These are phyloP conservation scores for Glycyrrhiza uralensis DNA, from an alignment of 306 rosid genomes.

Conservation along the genomic window DNA sequence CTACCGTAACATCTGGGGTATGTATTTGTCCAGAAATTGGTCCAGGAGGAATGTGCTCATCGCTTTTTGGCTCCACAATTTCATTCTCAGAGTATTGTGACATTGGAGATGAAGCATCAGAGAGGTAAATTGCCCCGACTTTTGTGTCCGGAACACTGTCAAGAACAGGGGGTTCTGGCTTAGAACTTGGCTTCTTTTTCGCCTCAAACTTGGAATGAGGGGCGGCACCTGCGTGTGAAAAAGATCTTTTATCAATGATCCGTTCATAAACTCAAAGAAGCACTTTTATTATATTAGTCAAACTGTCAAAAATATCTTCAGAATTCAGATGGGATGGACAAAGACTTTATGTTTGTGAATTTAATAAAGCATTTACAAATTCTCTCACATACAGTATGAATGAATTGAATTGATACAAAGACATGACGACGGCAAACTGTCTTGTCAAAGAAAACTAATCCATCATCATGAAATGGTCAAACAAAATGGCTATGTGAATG, in stretches of 20 bases:
- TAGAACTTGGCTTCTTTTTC: slow-evolving; percentile 48
- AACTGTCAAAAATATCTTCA: neutral
- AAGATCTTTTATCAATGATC: neutral
- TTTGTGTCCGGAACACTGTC: slow-evolving; percentile 35
- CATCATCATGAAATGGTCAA: neutral
- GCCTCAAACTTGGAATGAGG: slow-evolving; percentile 45
- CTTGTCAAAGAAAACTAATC: neutral
- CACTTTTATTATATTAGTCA: neutral
- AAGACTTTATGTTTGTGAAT: neutral
- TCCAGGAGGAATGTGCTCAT: slow-evolving; percentile 28
- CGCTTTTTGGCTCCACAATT: slow-evolving; percentile 31
- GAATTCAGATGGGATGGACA: neutral
- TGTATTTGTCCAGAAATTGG: slow-evolving; percentile 38
- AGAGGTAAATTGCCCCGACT: slow-evolving; percentile 25
- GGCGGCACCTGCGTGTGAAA: slow-evolving; percentile 43
- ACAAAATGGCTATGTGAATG: neutral
- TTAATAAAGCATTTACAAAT: neutral
- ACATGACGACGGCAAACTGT: neutral
- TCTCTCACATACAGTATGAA: neutral
- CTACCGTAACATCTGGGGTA: slow-evolving; percentile 39
- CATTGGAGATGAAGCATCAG: slow-evolving; percentile 29
- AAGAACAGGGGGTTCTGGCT: slow-evolving; percentile 50
- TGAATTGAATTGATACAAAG: neutral
- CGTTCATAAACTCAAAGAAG: neutral
- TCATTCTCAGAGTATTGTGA: slow-evolving; percentile 34